phyloP scores from a whole-genome alignment of 2,329 filamentous ascomycete species.

The Arthroderma sp. region DNA sequence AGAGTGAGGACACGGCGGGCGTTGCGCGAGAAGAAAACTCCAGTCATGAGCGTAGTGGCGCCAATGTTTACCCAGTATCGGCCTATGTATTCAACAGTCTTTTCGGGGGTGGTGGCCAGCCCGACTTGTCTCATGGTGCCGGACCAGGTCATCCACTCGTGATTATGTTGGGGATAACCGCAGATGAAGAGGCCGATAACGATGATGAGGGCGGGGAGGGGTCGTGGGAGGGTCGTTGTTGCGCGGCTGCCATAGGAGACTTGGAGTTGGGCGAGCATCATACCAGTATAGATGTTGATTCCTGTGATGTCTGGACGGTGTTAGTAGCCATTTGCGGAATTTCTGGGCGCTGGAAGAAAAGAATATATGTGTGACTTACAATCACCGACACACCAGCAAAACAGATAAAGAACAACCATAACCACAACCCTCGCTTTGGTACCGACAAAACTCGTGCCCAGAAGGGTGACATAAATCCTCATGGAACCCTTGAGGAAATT shows the following conservation, averaged over 20 bases:
- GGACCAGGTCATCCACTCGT: slow-evolving; percentile 15
- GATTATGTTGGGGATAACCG: slow-evolving; percentile 16
- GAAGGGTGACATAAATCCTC: slow-evolving; percentile 30
- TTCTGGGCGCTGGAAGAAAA: neutral
- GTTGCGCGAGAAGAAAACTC: slow-evolving; percentile 15
- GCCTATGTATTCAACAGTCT: slow-evolving; percentile 10
- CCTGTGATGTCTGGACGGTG: slow-evolving; percentile 13
- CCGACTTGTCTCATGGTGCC: slow-evolving; percentile 8
- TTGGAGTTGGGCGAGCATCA: slow-evolving; percentile 17
- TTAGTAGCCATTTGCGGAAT: slow-evolving; percentile 1
- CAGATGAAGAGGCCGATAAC: slow-evolving; percentile 15
- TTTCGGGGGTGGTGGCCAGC: slow-evolving; percentile 10
- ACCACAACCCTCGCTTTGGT: slow-evolving; percentile 24
- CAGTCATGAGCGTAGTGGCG: slow-evolving; percentile 13
- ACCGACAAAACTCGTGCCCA: slow-evolving; percentile 27
- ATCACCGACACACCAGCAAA: slow-evolving; percentile 21
- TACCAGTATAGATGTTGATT: slow-evolving; percentile 17
- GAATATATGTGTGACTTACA: slow-evolving; percentile 10
- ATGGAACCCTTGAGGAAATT: slow-evolving; percentile 31
- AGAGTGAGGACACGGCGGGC: slow-evolving; percentile 11
- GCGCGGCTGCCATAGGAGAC: slow-evolving; percentile 14
- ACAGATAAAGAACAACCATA: slow-evolving; percentile 26
- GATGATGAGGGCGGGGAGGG: slow-evolving; percentile 14
- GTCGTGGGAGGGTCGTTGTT: slow-evolving; percentile 12
- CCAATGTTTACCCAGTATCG: slow-evolving; percentile 16